Percentiles rank a stretch among this genome's conserved stretches.
Evolutionary conservation across 2,329 filamentous ascomycete genomes (phyloP).

Genomic region (Curvularia lunata): DNA sequence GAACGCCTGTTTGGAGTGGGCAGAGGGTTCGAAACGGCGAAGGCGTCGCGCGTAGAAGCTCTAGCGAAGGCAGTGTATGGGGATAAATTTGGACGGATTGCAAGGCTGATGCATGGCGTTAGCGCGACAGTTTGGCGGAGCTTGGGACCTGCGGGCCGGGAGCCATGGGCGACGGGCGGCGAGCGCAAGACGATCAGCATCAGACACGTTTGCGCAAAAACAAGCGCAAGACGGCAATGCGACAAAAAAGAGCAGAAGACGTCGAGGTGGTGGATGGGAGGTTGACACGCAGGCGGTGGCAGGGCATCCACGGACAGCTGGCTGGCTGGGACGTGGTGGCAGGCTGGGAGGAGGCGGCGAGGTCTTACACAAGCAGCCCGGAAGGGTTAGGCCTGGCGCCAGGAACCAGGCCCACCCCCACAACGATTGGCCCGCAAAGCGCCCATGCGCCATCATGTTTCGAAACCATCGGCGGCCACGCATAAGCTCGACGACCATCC

Average conservation of each 20-base stretch:
- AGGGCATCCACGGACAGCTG: neutral
- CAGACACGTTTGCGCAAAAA: slow-evolving; percentile 1
- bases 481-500: slow-evolving; percentile 19
- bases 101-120: slow-evolving; percentile 7
- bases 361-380: slow-evolving; percentile 11
- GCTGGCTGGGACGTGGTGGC: slow-evolving; percentile 3
- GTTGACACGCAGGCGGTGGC: neutral
- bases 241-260: neutral
- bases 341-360: slow-evolving; percentile 16
- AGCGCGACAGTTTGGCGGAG: slow-evolving; percentile 27
- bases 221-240: slow-evolving; percentile 1
- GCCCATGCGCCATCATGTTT: slow-evolving; percentile 28
- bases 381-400: slow-evolving; percentile 13
- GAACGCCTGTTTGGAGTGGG: slow-evolving; percentile 21
- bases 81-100: slow-evolving; percentile 30
- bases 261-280: neutral
- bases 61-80: slow-evolving; percentile 14
- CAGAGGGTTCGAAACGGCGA: slow-evolving; percentile 24
- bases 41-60: slow-evolving; percentile 8
- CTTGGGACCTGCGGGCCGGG: slow-evolving; percentile 21
- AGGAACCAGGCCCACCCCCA: slow-evolving; percentile 16
- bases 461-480: slow-evolving; percentile 24
- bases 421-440: slow-evolving; percentile 26
- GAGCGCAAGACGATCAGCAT: neutral
- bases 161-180: slow-evolving; percentile 1